Conservation (phyloP, 2,329 filamentous ascomycete genomes). For the Neofusicoccum umdonicola region DNA sequence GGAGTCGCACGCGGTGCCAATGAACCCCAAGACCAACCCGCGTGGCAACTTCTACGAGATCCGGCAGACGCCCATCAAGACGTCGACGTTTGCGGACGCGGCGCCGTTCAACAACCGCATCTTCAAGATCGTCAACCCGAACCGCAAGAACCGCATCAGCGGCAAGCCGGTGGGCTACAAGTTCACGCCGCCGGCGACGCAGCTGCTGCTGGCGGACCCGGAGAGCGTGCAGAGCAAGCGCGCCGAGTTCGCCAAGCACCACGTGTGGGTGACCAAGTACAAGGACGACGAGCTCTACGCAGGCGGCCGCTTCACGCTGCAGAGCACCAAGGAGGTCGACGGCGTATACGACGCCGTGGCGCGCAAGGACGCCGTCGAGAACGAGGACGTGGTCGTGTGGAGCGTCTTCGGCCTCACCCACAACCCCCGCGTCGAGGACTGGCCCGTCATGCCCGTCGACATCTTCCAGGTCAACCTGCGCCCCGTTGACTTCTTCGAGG, state of each 20-base stretch:
- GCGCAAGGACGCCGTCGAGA: conserved; percentile 41
- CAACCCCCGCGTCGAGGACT: conserved; percentile 43
- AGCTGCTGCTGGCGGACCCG: conserved; percentile 49
- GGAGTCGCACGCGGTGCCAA: conserved; percentile 51
- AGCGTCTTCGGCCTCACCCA: conserved; percentile 52
- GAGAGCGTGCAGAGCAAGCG: conserved; percentile 46
- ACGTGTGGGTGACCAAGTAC: conserved; percentile 56
- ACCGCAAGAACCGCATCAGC: conserved; percentile 44
- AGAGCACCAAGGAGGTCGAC: conserved; percentile 43
- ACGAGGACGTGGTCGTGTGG: conserved; percentile 52
- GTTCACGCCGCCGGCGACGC: conserved; percentile 46
- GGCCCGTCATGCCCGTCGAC: conserved; percentile 47
- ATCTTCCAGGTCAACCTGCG: conserved; percentile 48
- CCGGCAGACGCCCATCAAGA: conserved; percentile 47
- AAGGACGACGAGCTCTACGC: conserved; percentile 52
- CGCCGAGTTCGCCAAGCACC: conserved; percentile 50
- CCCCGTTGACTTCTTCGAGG: conserved; percentile 54
- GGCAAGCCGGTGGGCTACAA: conserved; percentile 50
- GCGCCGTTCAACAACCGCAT: conserved; percentile 54
- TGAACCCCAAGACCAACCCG: conserved; percentile 57
- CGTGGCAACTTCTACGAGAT: conserved; percentile 61
- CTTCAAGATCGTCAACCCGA: conserved; percentile 54
- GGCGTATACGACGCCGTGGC: conserved; percentile 46
- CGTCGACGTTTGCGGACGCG: conserved; percentile 51
- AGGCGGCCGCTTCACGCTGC: conserved; percentile 48